Percentiles rank a stretch among this genome's conserved stretches.
Conservation (phyloP, 2,329 filamentous ascomycete species). For the Diaporthe batatas region DNA sequence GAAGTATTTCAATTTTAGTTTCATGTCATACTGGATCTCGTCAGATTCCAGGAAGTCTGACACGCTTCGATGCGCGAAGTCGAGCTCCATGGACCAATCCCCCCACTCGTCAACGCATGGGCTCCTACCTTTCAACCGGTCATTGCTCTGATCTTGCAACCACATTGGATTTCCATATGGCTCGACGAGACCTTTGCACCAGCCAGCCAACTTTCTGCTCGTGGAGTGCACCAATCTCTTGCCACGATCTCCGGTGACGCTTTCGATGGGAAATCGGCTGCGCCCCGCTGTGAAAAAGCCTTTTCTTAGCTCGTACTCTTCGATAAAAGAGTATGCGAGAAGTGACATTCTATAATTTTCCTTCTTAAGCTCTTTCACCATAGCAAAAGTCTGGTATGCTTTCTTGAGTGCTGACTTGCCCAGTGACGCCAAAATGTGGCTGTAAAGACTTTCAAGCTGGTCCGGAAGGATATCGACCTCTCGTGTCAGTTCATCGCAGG, state of each 20-base stretch:
- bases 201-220: neutral
- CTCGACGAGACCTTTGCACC: slow-evolving; percentile 28
- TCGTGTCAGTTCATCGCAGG: neutral
- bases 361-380: slow-evolving; percentile 19
- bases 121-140: too few species aligned
- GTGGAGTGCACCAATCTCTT: neutral
- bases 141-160: neutral
- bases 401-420: neutral
- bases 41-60: neutral
- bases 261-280: neutral
- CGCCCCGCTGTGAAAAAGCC: neutral
- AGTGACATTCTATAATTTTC: slow-evolving; percentile 16
- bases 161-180: neutral
- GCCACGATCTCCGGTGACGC: neutral
- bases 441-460: slow-evolving; percentile 21
- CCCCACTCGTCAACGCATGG: neutral
- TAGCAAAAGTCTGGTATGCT: slow-evolving; percentile 24
- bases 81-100: neutral
- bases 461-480: slow-evolving; percentile 23
- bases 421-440: neutral
- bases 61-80: slow-evolving; percentile 20
- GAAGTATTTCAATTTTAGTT: neutral
- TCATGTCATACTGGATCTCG: neutral
- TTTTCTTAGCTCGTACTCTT: neutral
- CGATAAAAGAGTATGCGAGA: slow-evolving; percentile 23